These are phyloP conservation scores for Penicillium macrosclerotiorum DNA, from an alignment of 495 filamentous ascomycete species.

Conservation along the genomic window DNA sequence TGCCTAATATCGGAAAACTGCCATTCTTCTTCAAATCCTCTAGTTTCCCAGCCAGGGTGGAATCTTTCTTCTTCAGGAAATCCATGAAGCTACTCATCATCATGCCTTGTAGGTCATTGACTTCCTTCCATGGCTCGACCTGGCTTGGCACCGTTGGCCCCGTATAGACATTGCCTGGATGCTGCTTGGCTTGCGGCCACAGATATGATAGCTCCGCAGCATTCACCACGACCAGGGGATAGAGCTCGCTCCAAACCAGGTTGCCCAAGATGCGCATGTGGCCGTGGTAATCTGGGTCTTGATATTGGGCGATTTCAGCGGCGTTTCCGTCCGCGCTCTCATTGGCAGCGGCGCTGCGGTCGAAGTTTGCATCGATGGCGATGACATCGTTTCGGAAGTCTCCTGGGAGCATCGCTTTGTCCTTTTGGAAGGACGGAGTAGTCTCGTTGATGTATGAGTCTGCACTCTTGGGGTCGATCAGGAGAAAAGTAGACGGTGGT, in stretches of 20 bases:
- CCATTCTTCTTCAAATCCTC: no score
- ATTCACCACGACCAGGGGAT: conserved; percentile 14
- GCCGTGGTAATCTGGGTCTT: conserved; percentile 24
- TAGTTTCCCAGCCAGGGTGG: no score
- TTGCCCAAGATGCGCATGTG: conserved; percentile 32
- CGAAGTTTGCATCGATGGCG: conserved; percentile 25
- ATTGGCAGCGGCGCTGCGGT: conserved; percentile 1
- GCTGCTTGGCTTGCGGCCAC: conserved; percentile 30
- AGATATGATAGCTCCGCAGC: conserved; percentile 16
- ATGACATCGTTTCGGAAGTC: conserved; percentile 26
- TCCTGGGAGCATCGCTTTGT: conserved; percentile 7
- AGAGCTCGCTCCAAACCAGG: conserved; percentile 36
- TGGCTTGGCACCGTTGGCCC: conserved; percentile 17
- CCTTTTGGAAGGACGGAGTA: conserved; percentile 4
- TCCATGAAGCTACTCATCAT: no score
- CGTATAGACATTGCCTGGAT: conserved; percentile 34
- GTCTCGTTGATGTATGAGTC: conserved; percentile 21
- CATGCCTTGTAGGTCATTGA: no score
- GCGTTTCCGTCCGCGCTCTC: neutral
- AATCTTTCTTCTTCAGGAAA: no score
- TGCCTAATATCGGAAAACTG: no score
- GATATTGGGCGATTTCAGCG: conserved; percentile 1
- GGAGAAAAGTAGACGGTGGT: conserved; percentile 17
- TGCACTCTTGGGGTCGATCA: conserved; percentile 22
- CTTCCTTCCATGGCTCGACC: neutral